Evolutionary conservation across 129 eudicot genomes (phyloP), one percentile per base, ranked within the genome.

Genomic region (Lactuca saligna): DNA sequence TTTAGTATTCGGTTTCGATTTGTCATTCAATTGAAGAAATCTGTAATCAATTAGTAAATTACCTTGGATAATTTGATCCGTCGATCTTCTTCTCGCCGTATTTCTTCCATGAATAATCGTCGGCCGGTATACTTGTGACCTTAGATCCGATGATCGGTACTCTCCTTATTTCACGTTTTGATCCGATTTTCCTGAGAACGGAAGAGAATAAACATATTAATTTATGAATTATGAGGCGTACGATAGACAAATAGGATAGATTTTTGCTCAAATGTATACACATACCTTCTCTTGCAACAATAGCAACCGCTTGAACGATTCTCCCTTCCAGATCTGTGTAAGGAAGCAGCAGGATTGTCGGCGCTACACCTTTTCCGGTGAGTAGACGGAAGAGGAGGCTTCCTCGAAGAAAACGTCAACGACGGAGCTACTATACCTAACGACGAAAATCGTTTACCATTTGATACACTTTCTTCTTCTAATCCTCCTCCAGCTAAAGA

Each of bases 91-190:
- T 91, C 60, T 87, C 92, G 34, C 92, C 96, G 74, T 91, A 88
- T 25, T 91, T 91, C 38, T 85, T 85, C 97, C 97, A 91, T 8
- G 97, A 83, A 59, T 63, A 91, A 74, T 88, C 83, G 54, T 91
- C 97, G 16, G 85, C 74, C 1, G 97, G 97, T 6, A 91, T 91
- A 70, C 84, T 85, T 1, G 96, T 85, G 10, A 81, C 77, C 66
- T 88, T 86, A 16, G 88, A 77, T 82, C 97, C 84, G 0, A 54
- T 60, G 12, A 87, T 86, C 17, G 93, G 87, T 0, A 88, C 85
- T 65, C 84, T 68, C 16, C 69, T 60, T 3, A 82, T 72, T 62
- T 66, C 75, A 38, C 68, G 82, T 75, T 82, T 80, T 14, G 79
- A 80, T 35, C 72, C 68, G 9, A 60, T 73, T 88, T 91, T 85